A percentile compares a stretch with the other conserved stretches of the same genome.
phyloP scores from a whole-genome alignment of 116 monocot species.

The Trichopus zeylanicus region DNA sequence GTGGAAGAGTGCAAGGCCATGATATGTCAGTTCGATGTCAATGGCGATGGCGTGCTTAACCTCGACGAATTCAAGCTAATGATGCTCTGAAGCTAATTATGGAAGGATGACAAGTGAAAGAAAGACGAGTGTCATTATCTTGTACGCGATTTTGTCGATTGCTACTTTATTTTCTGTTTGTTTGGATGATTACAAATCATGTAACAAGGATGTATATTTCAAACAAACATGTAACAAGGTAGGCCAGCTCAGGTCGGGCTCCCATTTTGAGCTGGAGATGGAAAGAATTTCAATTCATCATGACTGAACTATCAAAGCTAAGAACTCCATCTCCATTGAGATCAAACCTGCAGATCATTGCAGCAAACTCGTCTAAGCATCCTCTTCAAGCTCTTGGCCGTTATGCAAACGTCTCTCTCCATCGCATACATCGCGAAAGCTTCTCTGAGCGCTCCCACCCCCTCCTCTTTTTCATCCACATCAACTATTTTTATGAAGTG shows the following conservation, averaged over 20 bases:
- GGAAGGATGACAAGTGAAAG: no score
- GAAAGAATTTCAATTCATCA: slow-evolving; percentile 2
- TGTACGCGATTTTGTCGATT: no score
- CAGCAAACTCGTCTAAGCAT: not conserved
- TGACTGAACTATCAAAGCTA: no score
- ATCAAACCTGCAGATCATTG: not conserved
- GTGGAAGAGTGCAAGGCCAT: slow-evolving; percentile 1
- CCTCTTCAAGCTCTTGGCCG: not conserved
- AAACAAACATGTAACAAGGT: not conserved
- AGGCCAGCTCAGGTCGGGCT: no score
- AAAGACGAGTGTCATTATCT: no score
- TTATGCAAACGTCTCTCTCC: slow-evolving; percentile 1
- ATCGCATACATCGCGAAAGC: slow-evolving; percentile 5
- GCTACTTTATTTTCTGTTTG: no score
- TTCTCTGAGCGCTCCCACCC: not conserved
- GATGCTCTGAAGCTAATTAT: slow-evolving; percentile 2
- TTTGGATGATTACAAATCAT: no score
- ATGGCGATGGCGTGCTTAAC: slow-evolving; percentile 7
- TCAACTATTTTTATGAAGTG: not conserved
- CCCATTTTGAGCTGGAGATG: no score
- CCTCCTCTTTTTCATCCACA: not conserved
- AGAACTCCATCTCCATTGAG: no score
- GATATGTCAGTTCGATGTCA: slow-evolving; percentile 4
- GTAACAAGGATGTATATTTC: no score
- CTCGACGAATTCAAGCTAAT: slow-evolving; percentile 2